Conservation (phyloP, 176 grass and related monocot species). For the Poa annua region DNA sequence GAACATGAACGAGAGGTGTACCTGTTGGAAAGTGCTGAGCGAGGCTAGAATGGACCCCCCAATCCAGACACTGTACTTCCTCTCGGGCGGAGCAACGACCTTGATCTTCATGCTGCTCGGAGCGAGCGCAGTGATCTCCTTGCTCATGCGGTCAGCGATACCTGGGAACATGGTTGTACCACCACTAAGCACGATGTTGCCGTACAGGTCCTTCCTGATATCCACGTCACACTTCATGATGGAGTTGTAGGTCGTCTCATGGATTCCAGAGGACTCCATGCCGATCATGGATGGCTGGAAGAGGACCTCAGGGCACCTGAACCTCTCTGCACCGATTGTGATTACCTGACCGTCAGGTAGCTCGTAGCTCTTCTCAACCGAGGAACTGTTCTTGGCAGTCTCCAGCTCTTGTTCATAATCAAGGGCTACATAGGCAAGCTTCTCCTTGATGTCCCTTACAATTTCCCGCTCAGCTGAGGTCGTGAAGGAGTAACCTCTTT, state of each 20-base stretch:
- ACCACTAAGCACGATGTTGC: conserved; percentile 87
- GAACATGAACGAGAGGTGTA: neutral
- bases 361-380: conserved; percentile 79
- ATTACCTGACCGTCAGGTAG: conserved; percentile 78
- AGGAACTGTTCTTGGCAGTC: conserved; percentile 76
- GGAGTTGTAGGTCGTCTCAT: conserved; percentile 84
- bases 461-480: conserved; percentile 76
- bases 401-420: conserved; percentile 76
- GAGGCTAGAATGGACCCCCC: conserved; percentile 80
- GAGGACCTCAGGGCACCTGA: conserved; percentile 87
- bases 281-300: conserved; percentile 89
- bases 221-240: conserved; percentile 96
- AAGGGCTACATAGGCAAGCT: conserved; percentile 69
- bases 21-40: conserved; percentile 83
- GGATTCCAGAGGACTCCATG: conserved; percentile 76
- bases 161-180: conserved; percentile 83
- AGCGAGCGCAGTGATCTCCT: conserved; percentile 77
- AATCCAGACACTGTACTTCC: conserved; percentile 85
- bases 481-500: conserved; percentile 76
- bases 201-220: conserved; percentile 77
- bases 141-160: conserved; percentile 87
- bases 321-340: conserved; percentile 74
- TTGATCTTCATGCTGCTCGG: conserved; percentile 81
- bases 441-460: conserved; percentile 85
- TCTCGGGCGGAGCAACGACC: conserved; percentile 66